These are phyloP conservation scores for Eucalyptus regnans DNA, from an alignment of 345 rosid genomes.

Conservation along the genomic window DNA sequence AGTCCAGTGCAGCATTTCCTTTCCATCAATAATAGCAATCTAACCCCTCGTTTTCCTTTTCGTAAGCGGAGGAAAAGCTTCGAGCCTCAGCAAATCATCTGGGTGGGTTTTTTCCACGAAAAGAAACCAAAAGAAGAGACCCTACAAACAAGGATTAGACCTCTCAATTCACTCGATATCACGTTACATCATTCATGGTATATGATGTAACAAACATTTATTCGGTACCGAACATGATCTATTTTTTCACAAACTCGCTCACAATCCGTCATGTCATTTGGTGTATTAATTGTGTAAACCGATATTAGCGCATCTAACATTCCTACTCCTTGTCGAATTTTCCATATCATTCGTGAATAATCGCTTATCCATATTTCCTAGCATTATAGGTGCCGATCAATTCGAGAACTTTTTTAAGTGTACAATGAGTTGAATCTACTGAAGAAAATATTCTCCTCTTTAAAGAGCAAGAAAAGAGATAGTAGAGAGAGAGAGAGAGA, in stretches of 20 bases:
- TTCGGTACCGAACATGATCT: background rate
- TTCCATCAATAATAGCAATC: background rate
- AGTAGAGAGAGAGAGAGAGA: background rate
- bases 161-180: background rate
- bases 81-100: background rate
- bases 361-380: background rate
- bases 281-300: background rate
- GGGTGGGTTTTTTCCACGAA: background rate
- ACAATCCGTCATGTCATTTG: background rate
- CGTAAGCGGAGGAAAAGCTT: background rate
- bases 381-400: background rate
- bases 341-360: background rate
- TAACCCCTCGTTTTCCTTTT: background rate
- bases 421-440: background rate
- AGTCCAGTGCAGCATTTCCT: background rate
- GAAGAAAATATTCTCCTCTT: background rate
- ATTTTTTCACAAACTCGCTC: background rate
- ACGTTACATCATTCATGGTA: background rate
- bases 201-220: background rate
- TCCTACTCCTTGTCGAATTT: background rate
- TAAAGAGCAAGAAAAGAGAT: background rate
- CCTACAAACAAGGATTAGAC: background rate
- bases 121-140: background rate
- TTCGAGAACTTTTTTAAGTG: background rate
- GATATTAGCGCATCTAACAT: background rate